phyloP scores from a whole-genome alignment of 192 early-diverging fungal species.

The Linnemannia hyalina region DNA sequence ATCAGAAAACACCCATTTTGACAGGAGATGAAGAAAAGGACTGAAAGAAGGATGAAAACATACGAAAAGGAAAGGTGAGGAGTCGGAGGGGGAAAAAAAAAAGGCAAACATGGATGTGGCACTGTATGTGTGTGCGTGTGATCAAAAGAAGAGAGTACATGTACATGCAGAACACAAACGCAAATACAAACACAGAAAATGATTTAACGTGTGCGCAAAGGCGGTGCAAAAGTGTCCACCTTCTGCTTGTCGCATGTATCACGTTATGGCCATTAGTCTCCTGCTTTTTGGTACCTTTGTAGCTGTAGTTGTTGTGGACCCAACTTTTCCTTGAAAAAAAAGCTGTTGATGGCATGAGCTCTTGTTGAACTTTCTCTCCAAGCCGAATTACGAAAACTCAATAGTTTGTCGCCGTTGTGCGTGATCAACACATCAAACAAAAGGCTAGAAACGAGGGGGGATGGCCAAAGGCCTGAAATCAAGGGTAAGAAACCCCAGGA shows the following conservation, averaged over 20 bases:
- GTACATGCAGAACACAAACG: not conserved
- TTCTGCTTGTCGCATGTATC: not conserved
- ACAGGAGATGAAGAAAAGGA: not conserved
- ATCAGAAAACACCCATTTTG: not conserved
- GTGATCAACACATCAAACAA: no score
- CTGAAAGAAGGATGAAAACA: not conserved
- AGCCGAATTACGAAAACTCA: no score
- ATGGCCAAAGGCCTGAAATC: no score
- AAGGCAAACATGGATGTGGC: not conserved
- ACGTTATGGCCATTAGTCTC: not conserved
- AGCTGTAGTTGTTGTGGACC: no score
- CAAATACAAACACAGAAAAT: not conserved
- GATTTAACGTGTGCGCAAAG: not conserved
- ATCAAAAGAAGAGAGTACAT: not conserved
- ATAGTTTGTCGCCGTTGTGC: no score
- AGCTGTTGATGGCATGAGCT: no score
- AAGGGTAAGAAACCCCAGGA: no score
- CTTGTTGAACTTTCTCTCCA: no score
- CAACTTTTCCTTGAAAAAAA: no score
- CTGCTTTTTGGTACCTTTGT: no score
- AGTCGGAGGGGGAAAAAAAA: not conserved
- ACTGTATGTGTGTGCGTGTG: not conserved
- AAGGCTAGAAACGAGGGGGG: no score
- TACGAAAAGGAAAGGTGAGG: not conserved
- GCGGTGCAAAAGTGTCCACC: not conserved